Evolutionary conservation across 129 eudicot species (phyloP), one percentile per base, ranked within the genome.

Genomic region (Chrysanthemum seticuspe): DNA sequence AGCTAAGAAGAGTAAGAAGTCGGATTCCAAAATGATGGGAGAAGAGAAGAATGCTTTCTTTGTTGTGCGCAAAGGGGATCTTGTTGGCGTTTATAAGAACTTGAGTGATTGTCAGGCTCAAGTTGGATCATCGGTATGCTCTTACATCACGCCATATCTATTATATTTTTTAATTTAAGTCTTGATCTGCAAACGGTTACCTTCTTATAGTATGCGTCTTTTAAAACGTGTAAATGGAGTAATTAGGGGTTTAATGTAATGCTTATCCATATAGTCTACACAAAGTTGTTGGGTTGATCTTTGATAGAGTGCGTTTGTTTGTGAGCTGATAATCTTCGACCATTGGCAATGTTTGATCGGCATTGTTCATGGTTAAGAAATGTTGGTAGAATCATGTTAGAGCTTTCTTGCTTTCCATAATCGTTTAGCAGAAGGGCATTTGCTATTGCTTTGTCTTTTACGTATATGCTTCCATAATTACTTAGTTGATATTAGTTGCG

Each of bases 1-100:
- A 76, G 68, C 89, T 13, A 74, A 63, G 65, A 66, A 62, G 66
- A 69, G 47, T 40, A 40, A 51, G 51, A 86, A 82, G 50, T 49
- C 74, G 9, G 81, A 73, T 12, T 52, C 81, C 47, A 65, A 80
- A 67, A 72, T 64, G 73, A 54, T 88, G 91, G 83, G 87, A 52
- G 96, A 88, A 27, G 97, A 94, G 67, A 94, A 88, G 75, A 85
- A 90, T 23, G 92, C 91, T 19, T 90, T 90, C 62, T 94, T 86
- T 80, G 96, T 94, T 80, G 96, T 94, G 16, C 87, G 99, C 18
- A 94, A 94, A 82, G 99, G 99, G 70, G 99, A 94, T 62, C 74
- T 94, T 73, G 91, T 94, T 76, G 99, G 99, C 47, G 91, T 94
- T 29, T 94, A 90, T 88, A 90, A 88, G 82, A 90, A 76, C 81